Conservation (phyloP, 208 protist species). For the Kentomonas sorsogonicus region DNA sequence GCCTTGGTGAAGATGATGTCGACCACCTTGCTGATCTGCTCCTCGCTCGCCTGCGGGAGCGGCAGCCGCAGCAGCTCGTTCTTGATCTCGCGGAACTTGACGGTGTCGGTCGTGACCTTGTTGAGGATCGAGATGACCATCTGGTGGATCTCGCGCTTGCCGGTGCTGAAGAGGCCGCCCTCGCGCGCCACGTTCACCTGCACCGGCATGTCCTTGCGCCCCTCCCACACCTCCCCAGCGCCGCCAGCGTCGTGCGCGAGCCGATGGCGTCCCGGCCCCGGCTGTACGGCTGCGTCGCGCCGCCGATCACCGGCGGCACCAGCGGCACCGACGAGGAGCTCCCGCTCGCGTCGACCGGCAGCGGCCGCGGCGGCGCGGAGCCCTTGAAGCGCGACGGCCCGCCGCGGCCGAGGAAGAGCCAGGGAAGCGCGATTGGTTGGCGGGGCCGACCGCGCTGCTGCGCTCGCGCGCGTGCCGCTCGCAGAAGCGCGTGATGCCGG, state of each 20-base stretch:
- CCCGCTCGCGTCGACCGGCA: neutral
- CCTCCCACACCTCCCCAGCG: slow-evolving; percentile 59
- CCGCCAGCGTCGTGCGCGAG: slow-evolving; percentile 28
- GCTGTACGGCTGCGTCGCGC: neutral
- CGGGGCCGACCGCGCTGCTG: too few relatives aligned
- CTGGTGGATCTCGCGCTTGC: slow-evolving; percentile 67
- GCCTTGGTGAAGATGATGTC: slow-evolving; percentile 79
- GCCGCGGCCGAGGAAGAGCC: too few relatives aligned
- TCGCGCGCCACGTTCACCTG: slow-evolving; percentile 29
- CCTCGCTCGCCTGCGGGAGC: slow-evolving; percentile 68
- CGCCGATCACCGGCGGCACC: neutral
- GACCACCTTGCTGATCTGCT: slow-evolving; percentile 64
- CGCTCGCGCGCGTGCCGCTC: too few relatives aligned
- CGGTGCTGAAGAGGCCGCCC: slow-evolving; percentile 71
- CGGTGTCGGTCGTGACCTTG: slow-evolving; percentile 70
- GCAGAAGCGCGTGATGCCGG: slow-evolving; percentile 38
- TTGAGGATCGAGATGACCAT: slow-evolving; percentile 81
- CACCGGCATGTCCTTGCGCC: slow-evolving; percentile 68
- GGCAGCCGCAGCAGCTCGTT: slow-evolving; percentile 81
- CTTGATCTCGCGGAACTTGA: slow-evolving; percentile 76
- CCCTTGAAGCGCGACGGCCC: too few relatives aligned
- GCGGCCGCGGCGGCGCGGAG: neutral
- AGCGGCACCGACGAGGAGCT: neutral
- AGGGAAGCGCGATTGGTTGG: too few relatives aligned
- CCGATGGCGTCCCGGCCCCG: slow-evolving; percentile 2